Base-by-base conservation (phyloP, 495 filamentous ascomycete species). In the Cercophora newfieldiana region DNA sequence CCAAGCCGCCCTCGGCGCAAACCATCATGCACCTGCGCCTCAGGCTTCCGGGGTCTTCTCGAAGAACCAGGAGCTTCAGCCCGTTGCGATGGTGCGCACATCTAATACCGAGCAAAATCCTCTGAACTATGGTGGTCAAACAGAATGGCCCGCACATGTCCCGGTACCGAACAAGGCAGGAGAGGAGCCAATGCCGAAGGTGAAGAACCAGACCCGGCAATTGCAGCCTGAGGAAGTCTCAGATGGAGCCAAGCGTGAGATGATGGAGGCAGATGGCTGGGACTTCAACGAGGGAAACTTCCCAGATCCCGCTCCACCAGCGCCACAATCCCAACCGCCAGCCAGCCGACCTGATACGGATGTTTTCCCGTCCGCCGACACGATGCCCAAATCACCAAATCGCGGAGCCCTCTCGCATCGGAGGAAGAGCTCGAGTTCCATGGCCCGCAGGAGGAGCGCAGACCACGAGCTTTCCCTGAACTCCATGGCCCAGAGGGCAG, bases 301-400 rank as follows among this genome's bases (percentile, higher is more conserved):
- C 63, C 78, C 81, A 19, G 79, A 87, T 26, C 72, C 82, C 7
- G 61, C 64, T 29, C 61, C 74, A 4, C 53, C 85, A 81, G 67
- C 75, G 75, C 71, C 69, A 31, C 56, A 69, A 4, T 69, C 74
- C 18, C 65, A 85, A 82, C 50, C 79, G 69, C 65, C 72, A 44
- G 68, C 84, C 28, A 75, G 86, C 81, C 64, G 93, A 56, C 91
- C 91, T 2, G 93, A 97, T 71, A 91, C 88, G 1, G 92, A 96
- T 75, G 82, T 84, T 1, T 97, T 97, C 70, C 92, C 94, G 0
- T 88, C 88, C 49, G 91, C 93, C 30, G 93, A 94, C 67, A 90
- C 86, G 63, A 82, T 91, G 10, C 84, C 88, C 30, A 94, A 94
- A 73, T 95, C 93, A 24, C 93, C 92, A 7, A 87, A 88, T 50